These are phyloP conservation scores for Lenzites betulinus DNA, from an alignment of 768 basidiomycete genomes.

Conservation along the genomic window DNA sequence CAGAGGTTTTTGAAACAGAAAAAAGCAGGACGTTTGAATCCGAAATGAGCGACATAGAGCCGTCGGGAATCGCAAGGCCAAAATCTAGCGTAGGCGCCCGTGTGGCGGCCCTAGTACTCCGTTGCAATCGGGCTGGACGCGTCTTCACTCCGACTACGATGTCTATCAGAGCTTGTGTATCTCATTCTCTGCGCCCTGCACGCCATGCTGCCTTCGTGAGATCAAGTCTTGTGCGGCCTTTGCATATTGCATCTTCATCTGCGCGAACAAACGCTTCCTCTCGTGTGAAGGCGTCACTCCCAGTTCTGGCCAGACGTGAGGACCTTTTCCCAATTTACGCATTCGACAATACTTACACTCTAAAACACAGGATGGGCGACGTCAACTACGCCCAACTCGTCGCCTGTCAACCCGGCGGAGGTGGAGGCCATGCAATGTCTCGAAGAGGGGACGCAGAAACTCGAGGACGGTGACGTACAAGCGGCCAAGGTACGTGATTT, in stretches of 20 bases:
- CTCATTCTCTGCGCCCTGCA: neutral
- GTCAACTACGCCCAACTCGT: constrained; percentile 80
- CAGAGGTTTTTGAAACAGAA: too few species aligned
- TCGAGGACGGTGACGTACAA: constrained; percentile 86
- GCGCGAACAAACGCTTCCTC: neutral
- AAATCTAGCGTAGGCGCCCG: too few species aligned
- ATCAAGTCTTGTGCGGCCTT: neutral
- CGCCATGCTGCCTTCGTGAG: neutral
- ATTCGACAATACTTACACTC: neutral
- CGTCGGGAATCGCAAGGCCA: too few species aligned
- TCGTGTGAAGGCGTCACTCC: neutral
- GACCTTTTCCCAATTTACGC: neutral
- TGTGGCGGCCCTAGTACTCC: too few species aligned
- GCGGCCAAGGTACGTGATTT: constrained; percentile 60
- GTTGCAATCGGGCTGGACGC: too few species aligned
- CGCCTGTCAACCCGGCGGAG: constrained; percentile 80
- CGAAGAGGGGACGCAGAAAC: constrained; percentile 79
- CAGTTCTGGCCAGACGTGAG: neutral
- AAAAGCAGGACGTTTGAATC: too few species aligned
- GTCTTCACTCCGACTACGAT: constrained; percentile 1
- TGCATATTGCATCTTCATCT: neutral
- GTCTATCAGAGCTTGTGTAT: neutral
- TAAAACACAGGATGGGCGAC: constrained; percentile 68
- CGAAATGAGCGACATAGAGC: too few species aligned
- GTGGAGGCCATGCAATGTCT: constrained; percentile 75